Conservation (phyloP, 2,329 filamentous ascomycete species). For the Phyllosticta citriasiana region DNA sequence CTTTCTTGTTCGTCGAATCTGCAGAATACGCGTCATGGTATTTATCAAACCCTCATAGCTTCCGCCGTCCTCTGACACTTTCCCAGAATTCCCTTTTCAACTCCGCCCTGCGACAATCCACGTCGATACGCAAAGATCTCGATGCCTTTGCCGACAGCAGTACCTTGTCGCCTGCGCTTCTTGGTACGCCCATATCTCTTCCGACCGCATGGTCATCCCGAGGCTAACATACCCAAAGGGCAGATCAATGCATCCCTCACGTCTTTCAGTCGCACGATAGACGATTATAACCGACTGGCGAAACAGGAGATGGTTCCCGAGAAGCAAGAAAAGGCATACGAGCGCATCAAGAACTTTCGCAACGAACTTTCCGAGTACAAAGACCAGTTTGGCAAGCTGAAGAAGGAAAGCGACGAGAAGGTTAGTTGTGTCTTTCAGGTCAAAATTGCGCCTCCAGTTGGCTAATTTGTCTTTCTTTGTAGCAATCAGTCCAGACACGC, state of each 20-base stretch:
- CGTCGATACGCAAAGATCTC: slow-evolving; percentile 67
- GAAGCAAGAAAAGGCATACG: slow-evolving; percentile 84
- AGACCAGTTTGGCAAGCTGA: slow-evolving; percentile 65
- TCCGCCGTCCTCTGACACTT: not conserved
- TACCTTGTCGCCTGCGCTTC: slow-evolving; percentile 52
- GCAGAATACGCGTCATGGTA: not conserved
- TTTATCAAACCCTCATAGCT: not conserved
- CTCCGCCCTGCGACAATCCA: slow-evolving; percentile 74
- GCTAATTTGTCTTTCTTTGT: not conserved
- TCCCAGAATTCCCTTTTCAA: slow-evolving; percentile 76
- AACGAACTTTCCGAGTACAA: slow-evolving; percentile 73
- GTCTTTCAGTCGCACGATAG: slow-evolving; percentile 78
- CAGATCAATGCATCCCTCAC: slow-evolving; percentile 42
- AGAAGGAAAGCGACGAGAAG: slow-evolving; percentile 65
- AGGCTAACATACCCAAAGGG: not conserved
- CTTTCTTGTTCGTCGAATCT: not conserved
- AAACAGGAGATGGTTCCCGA: slow-evolving; percentile 81
- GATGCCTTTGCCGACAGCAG: slow-evolving; percentile 54
- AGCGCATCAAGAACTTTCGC: slow-evolving; percentile 78
- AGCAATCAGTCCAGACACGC: slow-evolving; percentile 57
- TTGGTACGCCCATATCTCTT: slow-evolving; percentile 31
- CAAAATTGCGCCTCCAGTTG: not conserved
- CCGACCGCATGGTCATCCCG: too few species aligned
- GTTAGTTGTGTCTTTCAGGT: slow-evolving; percentile 26
- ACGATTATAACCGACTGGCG: slow-evolving; percentile 80